Evolutionary conservation across 2,329 filamentous ascomycete species (phyloP).

Genomic region (Colletotrichum sidae): DNA sequence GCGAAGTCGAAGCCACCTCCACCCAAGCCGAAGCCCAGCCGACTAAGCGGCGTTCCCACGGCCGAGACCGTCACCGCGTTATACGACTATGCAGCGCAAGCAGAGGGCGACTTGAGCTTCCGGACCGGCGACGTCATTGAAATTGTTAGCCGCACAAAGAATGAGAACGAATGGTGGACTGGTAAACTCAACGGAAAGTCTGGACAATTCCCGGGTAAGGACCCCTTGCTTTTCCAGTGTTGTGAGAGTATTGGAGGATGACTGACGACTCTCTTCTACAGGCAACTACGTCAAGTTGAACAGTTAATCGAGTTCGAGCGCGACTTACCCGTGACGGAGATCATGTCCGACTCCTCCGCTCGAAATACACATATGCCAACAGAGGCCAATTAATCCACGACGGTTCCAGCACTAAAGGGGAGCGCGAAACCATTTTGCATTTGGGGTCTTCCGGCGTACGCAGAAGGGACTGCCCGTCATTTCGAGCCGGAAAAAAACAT

Average conservation of each 20-base stretch:
- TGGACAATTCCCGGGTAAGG: constrained; percentile 92
- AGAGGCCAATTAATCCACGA: constrained; percentile 33
- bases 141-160: constrained; percentile 83
- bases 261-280: constrained; percentile 45
- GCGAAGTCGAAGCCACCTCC: constrained; percentile 78
- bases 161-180: constrained; percentile 98
- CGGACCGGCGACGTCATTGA: constrained; percentile 89
- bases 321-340: constrained; percentile 6
- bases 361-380: constrained; percentile 24
- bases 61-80: constrained; percentile 88
- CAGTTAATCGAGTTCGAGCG: constrained; percentile 38
- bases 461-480: constrained; percentile 36
- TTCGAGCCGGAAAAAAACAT: constrained; percentile 29
- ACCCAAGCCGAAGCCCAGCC: constrained; percentile 81
- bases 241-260: constrained; percentile 2
- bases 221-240: background rate
- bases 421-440: constrained; percentile 35
- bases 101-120: constrained; percentile 94
- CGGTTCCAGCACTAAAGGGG: constrained; percentile 20
- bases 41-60: constrained; percentile 72
- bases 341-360: constrained; percentile 12
- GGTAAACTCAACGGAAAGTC: constrained; percentile 82
- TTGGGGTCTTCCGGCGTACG: constrained; percentile 37
- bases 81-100: constrained; percentile 96
- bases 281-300: constrained; percentile 64